Evolutionary conservation across 2,329 filamentous ascomycete species (phyloP), one percentile per base, ranked within the genome.

Genomic region (Albophoma yamanashiensis): DNA sequence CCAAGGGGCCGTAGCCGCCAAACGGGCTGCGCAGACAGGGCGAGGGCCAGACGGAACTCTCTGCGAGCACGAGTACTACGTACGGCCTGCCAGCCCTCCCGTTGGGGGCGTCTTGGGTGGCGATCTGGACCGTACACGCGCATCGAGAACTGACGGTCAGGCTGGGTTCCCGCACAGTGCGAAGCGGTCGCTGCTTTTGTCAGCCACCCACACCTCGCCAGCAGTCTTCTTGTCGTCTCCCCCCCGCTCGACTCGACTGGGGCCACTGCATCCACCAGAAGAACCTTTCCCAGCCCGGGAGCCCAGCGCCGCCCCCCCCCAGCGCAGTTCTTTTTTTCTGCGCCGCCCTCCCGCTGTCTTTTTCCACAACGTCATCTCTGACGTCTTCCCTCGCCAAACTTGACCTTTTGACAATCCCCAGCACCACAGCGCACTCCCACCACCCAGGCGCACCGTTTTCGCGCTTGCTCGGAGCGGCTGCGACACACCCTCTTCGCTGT

Each of bases 351-450:
- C 66, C 68, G 67, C 70, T 65, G 70, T 67, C 68, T 63, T 59
- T 56, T 64, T 40, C 53, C 70, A 71, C 74, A 77, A 77, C 75
- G 75, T 77, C 75, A 77, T 77, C 75, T 76, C 75, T 77, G 75
- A 77, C 75, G 75, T 77, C 75, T 77, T 76, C 69, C 67, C 64
- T 69, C 65, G 63, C 60, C 67, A 70, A 70, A 68, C 68, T 71
- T 67, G 62, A 69, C 69, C 67, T 67, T 73, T 71, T 70, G 69
- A 71, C 69, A 58, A 69, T 69, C 70, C 65, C 70, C 69, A 65
- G 63, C 67, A 66, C 40, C 38, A 39, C 68, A 63, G 67, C 67
- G 67, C 70, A 70, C 68, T 69, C 62, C 60, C 64, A 59, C 63
- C 56, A 55, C 56, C 52, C 38, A 57, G 50, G 47, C 43, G 61